phyloP scores from a whole-genome alignment of 306 rosid species.

The Glycine soja region DNA sequence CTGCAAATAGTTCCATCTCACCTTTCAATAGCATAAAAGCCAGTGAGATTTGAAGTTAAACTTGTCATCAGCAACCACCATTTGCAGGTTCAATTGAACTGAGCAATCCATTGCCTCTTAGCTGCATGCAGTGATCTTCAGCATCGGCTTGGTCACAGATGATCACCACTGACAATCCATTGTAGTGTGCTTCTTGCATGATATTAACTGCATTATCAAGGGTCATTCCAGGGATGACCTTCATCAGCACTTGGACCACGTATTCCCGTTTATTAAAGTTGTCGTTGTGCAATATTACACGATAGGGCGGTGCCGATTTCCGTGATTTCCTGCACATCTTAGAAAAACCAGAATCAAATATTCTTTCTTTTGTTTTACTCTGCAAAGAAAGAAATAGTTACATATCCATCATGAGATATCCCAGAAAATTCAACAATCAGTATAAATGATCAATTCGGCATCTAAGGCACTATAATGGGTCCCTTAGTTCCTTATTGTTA shows the following conservation, averaged over 20 bases:
- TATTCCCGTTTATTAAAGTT: constrained; percentile 83
- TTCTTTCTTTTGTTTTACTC: constrained; percentile 5
- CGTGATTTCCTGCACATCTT: constrained; percentile 72
- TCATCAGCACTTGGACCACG: constrained; percentile 92
- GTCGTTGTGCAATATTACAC: constrained; percentile 84
- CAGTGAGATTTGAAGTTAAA: background rate
- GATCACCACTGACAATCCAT: constrained; percentile 87
- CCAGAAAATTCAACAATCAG: constrained; percentile 2
- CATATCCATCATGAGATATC: background rate
- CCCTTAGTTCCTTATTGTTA: no score
- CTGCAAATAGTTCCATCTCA: constrained; percentile 34
- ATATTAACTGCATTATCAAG: constrained; percentile 84
- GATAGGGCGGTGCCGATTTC: constrained; percentile 75
- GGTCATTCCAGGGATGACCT: constrained; percentile 93
- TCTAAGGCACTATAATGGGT: background rate
- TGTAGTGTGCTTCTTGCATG: constrained; percentile 92
- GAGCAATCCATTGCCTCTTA: constrained; percentile 83
- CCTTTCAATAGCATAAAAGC: constrained; percentile 29
- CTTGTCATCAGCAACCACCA: constrained; percentile 63
- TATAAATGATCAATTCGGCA: background rate
- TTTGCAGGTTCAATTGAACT: constrained; percentile 91
- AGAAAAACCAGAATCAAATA: constrained; percentile 42
- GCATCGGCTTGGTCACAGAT: constrained; percentile 92
- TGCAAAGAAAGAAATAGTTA: constrained; percentile 3
- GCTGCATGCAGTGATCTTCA: constrained; percentile 92